Conservation (phyloP, 2,329 filamentous ascomycete species). For the Rhynchosporium secalis region DNA sequence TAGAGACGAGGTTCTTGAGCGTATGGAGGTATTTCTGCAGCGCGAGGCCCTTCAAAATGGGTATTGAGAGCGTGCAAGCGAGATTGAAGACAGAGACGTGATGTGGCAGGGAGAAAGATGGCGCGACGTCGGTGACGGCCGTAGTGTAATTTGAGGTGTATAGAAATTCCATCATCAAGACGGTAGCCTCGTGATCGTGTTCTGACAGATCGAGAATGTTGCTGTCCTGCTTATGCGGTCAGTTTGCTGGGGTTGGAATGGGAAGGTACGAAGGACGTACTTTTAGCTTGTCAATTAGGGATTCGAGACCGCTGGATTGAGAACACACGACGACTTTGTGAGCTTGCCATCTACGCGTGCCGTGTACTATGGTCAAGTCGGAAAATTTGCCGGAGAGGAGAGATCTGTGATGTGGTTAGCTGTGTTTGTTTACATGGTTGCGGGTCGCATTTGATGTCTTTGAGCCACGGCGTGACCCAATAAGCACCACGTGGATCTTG, state of each 20-base stretch:
- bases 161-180: conserved; percentile 30
- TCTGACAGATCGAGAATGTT: conserved; percentile 22
- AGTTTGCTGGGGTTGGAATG: neutral
- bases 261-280: neutral
- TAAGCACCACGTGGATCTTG: neutral
- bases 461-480: neutral
- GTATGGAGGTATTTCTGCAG: conserved; percentile 7
- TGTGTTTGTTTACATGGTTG: conserved; percentile 6
- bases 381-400: conserved; percentile 32
- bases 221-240: neutral
- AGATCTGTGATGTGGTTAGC: conserved; percentile 20
- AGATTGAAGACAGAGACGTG: conserved; percentile 30
- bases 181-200: conserved; percentile 18
- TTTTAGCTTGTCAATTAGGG: conserved; percentile 19
- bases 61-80: conserved; percentile 21
- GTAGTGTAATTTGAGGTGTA: conserved; percentile 29
- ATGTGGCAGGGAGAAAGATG: conserved; percentile 15
- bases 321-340: conserved; percentile 34
- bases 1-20: conserved; percentile 3
- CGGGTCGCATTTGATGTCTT: neutral
- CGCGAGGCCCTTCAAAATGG: conserved; percentile 18
- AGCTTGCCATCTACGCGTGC: conserved; percentile 28
- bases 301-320: conserved; percentile 31
- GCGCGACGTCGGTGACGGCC: neutral
- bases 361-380: conserved; percentile 31